Percentiles rank a stretch among this genome's conserved stretches.
Conservation (phyloP, 2,329 filamentous ascomycete species). For the Diaporthe ilicicola region DNA sequence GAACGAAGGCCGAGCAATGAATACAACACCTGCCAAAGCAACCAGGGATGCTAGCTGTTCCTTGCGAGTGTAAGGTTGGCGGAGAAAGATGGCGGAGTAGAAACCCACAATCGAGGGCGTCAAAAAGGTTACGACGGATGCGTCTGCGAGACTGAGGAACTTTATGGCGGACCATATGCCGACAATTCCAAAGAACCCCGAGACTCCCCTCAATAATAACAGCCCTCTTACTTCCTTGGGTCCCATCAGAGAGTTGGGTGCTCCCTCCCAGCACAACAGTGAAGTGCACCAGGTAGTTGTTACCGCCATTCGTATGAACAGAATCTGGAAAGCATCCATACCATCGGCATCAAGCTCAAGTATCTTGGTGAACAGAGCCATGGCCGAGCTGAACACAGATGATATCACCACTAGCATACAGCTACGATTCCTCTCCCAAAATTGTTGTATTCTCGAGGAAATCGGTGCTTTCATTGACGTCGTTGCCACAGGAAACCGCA, state of each 20-base stretch:
- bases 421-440: constrained; percentile 75
- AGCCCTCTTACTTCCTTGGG: constrained; percentile 71
- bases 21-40: constrained; percentile 80
- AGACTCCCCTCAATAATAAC: constrained; percentile 72
- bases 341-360: constrained; percentile 26
- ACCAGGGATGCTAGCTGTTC: constrained; percentile 81
- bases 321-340: constrained; percentile 49
- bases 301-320: constrained; percentile 82
- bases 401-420: constrained; percentile 76
- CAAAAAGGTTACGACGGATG: constrained; percentile 89
- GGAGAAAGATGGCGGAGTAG: constrained; percentile 77
- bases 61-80: constrained; percentile 80
- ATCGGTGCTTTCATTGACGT: background rate
- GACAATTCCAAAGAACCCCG: constrained; percentile 78
- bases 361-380: constrained; percentile 81
- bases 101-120: constrained; percentile 82
- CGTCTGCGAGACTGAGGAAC: constrained; percentile 86
- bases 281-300: constrained; percentile 71
- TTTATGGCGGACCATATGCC: constrained; percentile 69
- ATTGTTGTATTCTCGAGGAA: constrained; percentile 40
- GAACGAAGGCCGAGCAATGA: constrained; percentile 77
- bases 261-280: constrained; percentile 78
- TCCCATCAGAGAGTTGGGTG: constrained; percentile 77
- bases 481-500: background rate
- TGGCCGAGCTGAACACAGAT: constrained; percentile 83